Evolutionary conservation across 1,139 yeast genomes (phyloP), one percentile per base, ranked within the genome.

Genomic region (Pichia sp.): DNA sequence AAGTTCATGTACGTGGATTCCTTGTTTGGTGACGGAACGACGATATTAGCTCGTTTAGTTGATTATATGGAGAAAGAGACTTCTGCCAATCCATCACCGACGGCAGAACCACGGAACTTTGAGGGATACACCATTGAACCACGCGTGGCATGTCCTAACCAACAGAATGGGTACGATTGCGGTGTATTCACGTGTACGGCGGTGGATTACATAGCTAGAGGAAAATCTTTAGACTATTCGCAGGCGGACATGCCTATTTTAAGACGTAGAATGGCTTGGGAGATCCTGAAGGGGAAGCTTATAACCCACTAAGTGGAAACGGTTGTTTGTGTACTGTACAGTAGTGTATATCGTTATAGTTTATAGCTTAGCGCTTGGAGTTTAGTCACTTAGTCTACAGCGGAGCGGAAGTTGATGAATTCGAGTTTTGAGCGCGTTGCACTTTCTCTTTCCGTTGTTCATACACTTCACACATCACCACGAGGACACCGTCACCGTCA

Each of bases 171-270:
- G 0, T 84, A 59, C 47, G 99, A 93, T 56, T 93, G 99, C 62
- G 99, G 99, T 2, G 94, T 91, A 1, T 91, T 88, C 53, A 74
- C 94, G 8, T 83, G 96, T 57, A 74, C 86, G 38, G 81, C 82
- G 41, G 85, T 86, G 1, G 72, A 76, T 36, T 78, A 70, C 33
- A 51, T 84, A 30, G 64, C 85, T 14, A 56, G 73, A 37, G 62
- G 62, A 10, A 55, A 59, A 24, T 63, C 64, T 0, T 60, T 84
- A 32, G 55, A 58, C 4, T 91, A 77, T 52, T 58, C 72, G 15
- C 93, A 83, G 49, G 61, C 64, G 7, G 95, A 87, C 52, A 87
- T 91, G 77, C 66, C 66, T 13, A 55, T 59, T 4, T 65, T 91
- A 43, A 66, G 98, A 46, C 62, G 78, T 32, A 68, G 80, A 39